These are phyloP conservation scores for Penicillium mononematosum DNA, from an alignment of 495 filamentous ascomycete species.

Conservation along the genomic window DNA sequence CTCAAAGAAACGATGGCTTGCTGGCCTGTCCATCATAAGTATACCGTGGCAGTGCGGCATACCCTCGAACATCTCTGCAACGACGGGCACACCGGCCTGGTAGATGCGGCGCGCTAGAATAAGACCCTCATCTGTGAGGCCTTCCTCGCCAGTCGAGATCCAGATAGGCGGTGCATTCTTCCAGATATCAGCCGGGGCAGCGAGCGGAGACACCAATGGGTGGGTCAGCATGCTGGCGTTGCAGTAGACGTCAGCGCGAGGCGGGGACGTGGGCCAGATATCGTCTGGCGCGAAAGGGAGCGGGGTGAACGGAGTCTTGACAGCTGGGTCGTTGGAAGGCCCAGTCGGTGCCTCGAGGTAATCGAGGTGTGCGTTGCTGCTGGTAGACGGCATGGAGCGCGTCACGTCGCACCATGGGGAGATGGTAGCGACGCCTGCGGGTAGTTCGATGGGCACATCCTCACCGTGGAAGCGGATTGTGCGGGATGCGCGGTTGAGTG, in stretches of 20 bases:
- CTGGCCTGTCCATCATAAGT: constrained; percentile 54
- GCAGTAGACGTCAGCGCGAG: constrained; percentile 66
- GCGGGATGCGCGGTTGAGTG: constrained; percentile 57
- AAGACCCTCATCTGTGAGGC: constrained; percentile 69
- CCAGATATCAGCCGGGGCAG: constrained; percentile 61
- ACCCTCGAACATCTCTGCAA: constrained; percentile 74
- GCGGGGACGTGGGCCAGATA: constrained; percentile 72
- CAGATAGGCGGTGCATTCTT: constrained; percentile 66
- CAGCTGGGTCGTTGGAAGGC: constrained; percentile 30
- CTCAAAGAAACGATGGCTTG: constrained; percentile 52
- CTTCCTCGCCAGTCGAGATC: constrained; percentile 75
- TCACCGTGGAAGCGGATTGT: constrained; percentile 64
- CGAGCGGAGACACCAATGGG: constrained; percentile 71
- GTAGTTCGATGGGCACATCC: constrained; percentile 60
- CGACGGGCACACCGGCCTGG: constrained; percentile 60
- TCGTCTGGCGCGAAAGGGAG: constrained; percentile 48
- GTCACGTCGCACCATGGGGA: constrained; percentile 80
- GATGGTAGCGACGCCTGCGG: constrained; percentile 62
- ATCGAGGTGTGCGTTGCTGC: constrained; percentile 63
- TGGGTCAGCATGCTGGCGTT: constrained; percentile 63
- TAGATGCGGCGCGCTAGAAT: constrained; percentile 60
- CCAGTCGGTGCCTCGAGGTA: constrained; percentile 59
- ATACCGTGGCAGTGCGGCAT: constrained; percentile 87
- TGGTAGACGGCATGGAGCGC: constrained; percentile 68
- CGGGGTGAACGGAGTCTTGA: constrained; percentile 21